Evolutionary conservation across 2,329 filamentous ascomycete genomes (phyloP).

Genomic region (Fusarium burgessii): DNA sequence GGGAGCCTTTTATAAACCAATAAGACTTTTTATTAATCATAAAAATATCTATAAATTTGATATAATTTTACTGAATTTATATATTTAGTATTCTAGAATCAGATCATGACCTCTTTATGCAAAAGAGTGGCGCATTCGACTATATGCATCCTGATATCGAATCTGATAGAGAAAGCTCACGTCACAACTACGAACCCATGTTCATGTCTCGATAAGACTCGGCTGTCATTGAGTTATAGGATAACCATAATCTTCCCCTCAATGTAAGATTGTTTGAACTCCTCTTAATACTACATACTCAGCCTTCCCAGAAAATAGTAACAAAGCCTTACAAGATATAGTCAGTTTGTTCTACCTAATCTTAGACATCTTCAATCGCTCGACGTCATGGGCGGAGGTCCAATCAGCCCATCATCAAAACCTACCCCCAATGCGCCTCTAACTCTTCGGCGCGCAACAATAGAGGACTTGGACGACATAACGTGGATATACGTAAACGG

Average conservation of each 20-base stretch:
- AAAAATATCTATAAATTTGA: background rate
- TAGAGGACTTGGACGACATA: background rate
- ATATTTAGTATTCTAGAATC: background rate
- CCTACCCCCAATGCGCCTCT: background rate
- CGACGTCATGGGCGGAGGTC: background rate
- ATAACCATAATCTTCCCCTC: background rate
- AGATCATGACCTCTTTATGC: background rate
- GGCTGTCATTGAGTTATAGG: rapidly evolving
- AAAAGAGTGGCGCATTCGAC: background rate
- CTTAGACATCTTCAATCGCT: rapidly evolving
- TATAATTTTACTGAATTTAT: background rate
- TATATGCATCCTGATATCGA: rapidly evolving
- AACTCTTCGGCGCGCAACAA: background rate
- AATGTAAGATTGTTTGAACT: rapidly evolving
- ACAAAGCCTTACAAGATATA: no score
- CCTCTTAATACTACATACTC: rapidly evolving
- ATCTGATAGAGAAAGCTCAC: background rate
- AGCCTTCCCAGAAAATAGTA: rapidly evolving
- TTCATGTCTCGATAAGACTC: background rate
- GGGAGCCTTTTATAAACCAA: background rate
- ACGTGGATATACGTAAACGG: background rate
- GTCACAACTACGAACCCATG: background rate
- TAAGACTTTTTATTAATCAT: no score
- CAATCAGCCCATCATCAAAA: background rate
- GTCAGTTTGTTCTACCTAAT: background rate